phyloP scores from a whole-genome alignment of 2,329 filamentous ascomycete genomes.

The Hortaea werneckii region DNA sequence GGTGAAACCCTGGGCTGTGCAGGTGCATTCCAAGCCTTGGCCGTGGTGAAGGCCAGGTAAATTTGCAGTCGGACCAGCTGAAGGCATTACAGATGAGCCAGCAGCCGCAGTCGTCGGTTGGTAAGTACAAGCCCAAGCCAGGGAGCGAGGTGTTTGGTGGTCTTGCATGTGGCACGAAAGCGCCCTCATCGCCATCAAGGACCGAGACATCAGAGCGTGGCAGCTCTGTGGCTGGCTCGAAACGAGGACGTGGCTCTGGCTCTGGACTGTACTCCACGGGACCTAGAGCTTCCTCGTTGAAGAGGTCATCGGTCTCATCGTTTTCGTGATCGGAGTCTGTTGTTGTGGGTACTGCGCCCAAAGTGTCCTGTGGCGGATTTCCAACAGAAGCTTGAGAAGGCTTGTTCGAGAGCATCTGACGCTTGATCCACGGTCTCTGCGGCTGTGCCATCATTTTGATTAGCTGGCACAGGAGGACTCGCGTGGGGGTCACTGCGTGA shows the following conservation, averaged over 20 bases:
- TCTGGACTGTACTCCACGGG: not conserved
- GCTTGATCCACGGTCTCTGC: too few relatives aligned
- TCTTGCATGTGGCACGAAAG: not conserved
- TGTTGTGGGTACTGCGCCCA: too few relatives aligned
- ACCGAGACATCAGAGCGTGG: not conserved
- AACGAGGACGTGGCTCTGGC: not conserved
- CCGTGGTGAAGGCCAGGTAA: too few relatives aligned
- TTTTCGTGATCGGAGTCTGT: not conserved
- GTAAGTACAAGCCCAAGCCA: not conserved
- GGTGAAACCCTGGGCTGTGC: not conserved
- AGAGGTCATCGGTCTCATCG: not conserved
- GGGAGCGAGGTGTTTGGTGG: not conserved
- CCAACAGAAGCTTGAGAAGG: too few relatives aligned
- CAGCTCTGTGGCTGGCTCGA: not conserved
- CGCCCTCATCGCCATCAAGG: not conserved
- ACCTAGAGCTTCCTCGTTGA: not conserved
- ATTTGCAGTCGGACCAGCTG: not conserved
- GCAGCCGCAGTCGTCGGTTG: not conserved
- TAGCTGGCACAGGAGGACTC: too few relatives aligned
- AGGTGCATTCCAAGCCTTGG: too few relatives aligned
- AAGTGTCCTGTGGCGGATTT: too few relatives aligned
- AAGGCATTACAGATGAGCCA: not conserved
- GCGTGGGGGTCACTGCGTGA: too few relatives aligned
- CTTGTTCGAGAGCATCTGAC: too few relatives aligned
- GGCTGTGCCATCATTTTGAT: too few relatives aligned